Conservation (phyloP, 768 basidiomycete species). For the Sistotremastrum niveocremeum region DNA sequence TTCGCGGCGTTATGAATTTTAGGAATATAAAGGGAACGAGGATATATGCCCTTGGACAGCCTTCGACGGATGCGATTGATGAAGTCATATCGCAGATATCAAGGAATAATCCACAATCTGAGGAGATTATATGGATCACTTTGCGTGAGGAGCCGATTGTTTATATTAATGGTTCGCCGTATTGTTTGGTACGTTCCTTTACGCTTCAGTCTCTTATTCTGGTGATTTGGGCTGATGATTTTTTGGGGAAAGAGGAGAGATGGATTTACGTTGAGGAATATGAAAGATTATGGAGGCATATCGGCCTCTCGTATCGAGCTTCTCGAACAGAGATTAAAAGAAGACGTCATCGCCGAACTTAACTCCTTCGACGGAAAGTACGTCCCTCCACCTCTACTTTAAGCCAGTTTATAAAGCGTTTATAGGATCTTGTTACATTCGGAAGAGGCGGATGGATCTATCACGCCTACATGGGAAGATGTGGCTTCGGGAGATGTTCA, state of each 20-base stretch:
- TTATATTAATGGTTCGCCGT: slow-evolving; percentile 86
- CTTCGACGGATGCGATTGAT: slow-evolving; percentile 75
- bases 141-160: slow-evolving; percentile 87
- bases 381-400: slow-evolving; percentile 6
- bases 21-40: slow-evolving; percentile 67
- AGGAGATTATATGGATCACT: slow-evolving; percentile 77
- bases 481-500: slow-evolving; percentile 57
- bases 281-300: slow-evolving; percentile 97
- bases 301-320: slow-evolving; percentile 80
- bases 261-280: slow-evolving; percentile 77
- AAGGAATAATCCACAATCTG: slow-evolving; percentile 41
- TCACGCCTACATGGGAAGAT: slow-evolving; percentile 93
- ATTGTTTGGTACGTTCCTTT: slow-evolving; percentile 39
- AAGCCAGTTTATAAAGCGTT: background rate
- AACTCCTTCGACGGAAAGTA: slow-evolving; percentile 73
- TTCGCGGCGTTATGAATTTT: slow-evolving; percentile 94
- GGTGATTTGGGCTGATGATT: background rate
- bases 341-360: slow-evolving; percentile 79
- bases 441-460: slow-evolving; percentile 74
- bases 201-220: background rate
- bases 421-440: slow-evolving; percentile 74
- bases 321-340: slow-evolving; percentile 78
- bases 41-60: slow-evolving; percentile 90
- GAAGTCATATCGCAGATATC: slow-evolving; percentile 60
- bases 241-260: slow-evolving; percentile 41